phyloP scores from a whole-genome alignment of 495 filamentous ascomycete genomes.

The Aspergillus steynii region DNA sequence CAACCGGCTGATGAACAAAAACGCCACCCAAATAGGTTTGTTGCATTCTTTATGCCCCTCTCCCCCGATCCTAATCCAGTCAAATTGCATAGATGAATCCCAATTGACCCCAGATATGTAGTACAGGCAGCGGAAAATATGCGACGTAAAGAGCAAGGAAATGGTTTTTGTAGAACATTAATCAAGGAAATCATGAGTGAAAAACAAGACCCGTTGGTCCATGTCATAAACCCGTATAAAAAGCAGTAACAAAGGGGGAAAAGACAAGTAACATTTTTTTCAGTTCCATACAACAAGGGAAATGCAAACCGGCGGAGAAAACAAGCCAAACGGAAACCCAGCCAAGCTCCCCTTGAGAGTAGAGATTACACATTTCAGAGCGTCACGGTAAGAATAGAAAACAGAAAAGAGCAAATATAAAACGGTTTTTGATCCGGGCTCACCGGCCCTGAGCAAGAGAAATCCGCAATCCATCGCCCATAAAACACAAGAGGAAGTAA shows the following conservation, averaged over 20 bases:
- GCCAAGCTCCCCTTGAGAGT: slow-evolving; percentile 49
- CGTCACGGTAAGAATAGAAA: slow-evolving; percentile 11
- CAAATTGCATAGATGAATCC: slow-evolving; percentile 27
- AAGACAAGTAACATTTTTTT: slow-evolving; percentile 21
- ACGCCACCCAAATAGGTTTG: slow-evolving; percentile 22
- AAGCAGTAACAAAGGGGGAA: slow-evolving; percentile 15
- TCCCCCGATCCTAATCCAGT: slow-evolving; percentile 23
- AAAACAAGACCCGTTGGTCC: slow-evolving; percentile 7
- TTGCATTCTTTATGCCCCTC: slow-evolving; percentile 23
- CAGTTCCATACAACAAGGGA: slow-evolving; percentile 28
- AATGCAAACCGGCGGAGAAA: slow-evolving; percentile 16
- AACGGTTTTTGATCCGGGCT: slow-evolving; percentile 28
- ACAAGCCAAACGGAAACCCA: slow-evolving; percentile 32
- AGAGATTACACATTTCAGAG: slow-evolving; percentile 48
- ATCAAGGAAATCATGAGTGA: slow-evolving; percentile 8
- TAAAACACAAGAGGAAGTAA: slow-evolving; percentile 5
- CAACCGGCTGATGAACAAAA: slow-evolving; percentile 8
- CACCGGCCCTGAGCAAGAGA: slow-evolving; percentile 22
- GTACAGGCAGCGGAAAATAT: slow-evolving; percentile 31
- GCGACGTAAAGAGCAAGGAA: slow-evolving; percentile 17
- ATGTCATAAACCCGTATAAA: slow-evolving; percentile 13
- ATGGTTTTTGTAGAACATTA: slow-evolving; percentile 18
- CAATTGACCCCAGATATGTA: slow-evolving; percentile 31
- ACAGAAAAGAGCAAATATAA: slow-evolving; percentile 19
- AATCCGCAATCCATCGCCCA: slow-evolving; percentile 32